Base-by-base conservation (phyloP, 306 rosid species). In the Sophora flavescens region DNA sequence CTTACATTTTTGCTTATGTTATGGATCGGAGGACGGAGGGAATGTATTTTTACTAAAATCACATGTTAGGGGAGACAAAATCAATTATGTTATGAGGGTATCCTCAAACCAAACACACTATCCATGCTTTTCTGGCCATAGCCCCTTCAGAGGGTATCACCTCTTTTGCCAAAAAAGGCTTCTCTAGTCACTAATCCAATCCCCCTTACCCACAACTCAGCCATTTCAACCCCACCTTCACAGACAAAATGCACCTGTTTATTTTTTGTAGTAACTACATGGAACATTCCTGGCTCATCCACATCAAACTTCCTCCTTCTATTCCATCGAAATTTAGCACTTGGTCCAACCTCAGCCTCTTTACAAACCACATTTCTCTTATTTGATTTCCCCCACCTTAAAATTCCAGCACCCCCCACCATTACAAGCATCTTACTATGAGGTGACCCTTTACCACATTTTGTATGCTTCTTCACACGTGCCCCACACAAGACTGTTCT, bases 191-290 rank as follows among this genome's bases (percentile, higher is more conserved):
- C 87, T 57, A 88, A 74, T 57, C 41, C 70, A 70, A 91, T 87
- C 45, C 93, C 96, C 57, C 90, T 85, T 0, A 88, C 93, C 96
- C 96, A 88, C 45, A 91, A 44, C 52, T 77, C 58, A 12, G 91
- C 91, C 90, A 84, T 88, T 85, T 84, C 86, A 72, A 38, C 65
- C 32, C 93, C 96, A 62, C 91, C 90, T 69, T 86, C 86, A 78
- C 96, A 85, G 30, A 91, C 91, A 85, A 91, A 91, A 80, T 88
- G 96, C 53, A 91, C 81, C 78, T 75, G 81, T 67, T 91, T 91
- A 45, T 85, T 85, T 60, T 82, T 79, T 17, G 90, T 78, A 12
- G 91, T 88, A 13, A 87, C 84, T 13, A 85, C 91, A 73, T 84
- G 87, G 68, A 91, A 91, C 74, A 87, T 14, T 54, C 90, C 91